Conservation (phyloP, 1,284 basidiomycete genomes). For the Coniferiporia weirii region DNA sequence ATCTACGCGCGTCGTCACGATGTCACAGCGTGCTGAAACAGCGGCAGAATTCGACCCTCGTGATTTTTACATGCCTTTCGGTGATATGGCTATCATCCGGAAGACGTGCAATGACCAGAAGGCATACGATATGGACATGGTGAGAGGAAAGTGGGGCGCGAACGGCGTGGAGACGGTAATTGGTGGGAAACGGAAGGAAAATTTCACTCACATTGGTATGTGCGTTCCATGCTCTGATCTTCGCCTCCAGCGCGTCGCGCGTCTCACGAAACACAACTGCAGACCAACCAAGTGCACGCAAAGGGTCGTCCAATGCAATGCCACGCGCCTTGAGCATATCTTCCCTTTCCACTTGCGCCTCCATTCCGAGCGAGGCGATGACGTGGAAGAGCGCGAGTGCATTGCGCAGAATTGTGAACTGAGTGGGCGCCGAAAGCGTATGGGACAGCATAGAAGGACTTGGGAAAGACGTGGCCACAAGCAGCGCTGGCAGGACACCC, state of each 20-base stretch:
- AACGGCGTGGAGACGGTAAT: neutral
- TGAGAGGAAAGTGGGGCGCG: neutral
- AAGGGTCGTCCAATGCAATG: conserved; percentile 13
- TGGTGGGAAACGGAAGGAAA: neutral
- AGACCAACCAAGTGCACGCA: conserved; percentile 13
- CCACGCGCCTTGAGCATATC: conserved; percentile 6
- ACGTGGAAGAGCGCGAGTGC: conserved; percentile 13
- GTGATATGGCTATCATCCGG: neutral
- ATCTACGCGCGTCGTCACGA: too few relatives aligned
- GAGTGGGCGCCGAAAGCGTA: neutral
- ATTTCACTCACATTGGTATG: conserved; percentile 3
- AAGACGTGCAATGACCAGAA: neutral
- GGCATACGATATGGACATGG: too few relatives aligned
- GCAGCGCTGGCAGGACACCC: conserved; percentile 16
- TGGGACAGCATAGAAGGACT: neutral
- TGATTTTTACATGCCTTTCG: neutral
- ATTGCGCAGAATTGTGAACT: conserved; percentile 6
- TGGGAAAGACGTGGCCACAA: conserved; percentile 16
- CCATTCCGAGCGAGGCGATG: conserved; percentile 7
- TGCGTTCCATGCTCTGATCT: conserved; percentile 11
- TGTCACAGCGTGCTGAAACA: too few relatives aligned
- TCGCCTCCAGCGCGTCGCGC: conserved; percentile 8
- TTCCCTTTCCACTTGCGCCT: conserved; percentile 11
- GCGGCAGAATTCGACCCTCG: neutral
- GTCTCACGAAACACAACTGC: conserved; percentile 14